These are phyloP conservation scores for Phaeomoniella chlamydospora DNA, from an alignment of 2,329 filamentous ascomycete species.

Conservation along the genomic window DNA sequence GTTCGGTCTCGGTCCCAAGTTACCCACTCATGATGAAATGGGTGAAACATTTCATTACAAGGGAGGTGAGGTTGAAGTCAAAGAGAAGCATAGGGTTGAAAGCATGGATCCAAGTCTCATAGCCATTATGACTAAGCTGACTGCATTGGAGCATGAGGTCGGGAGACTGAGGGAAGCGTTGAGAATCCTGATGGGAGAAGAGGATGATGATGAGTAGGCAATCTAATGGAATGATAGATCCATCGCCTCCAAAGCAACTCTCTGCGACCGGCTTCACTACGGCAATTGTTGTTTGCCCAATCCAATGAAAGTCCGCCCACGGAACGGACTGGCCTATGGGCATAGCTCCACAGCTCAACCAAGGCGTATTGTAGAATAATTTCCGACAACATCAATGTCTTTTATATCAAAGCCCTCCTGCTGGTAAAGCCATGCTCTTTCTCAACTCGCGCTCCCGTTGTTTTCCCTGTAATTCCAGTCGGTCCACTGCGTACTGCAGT, in stretches of 20 bases:
- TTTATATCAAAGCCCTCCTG: background rate
- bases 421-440: slow-evolving; percentile 49
- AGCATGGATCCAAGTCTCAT: slow-evolving; percentile 79
- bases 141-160: slow-evolving; percentile 60
- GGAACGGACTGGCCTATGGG: too few relatives aligned
- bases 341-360: too few relatives aligned
- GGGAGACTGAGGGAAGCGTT: slow-evolving; percentile 56
- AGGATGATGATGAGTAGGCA: slow-evolving; percentile 30
- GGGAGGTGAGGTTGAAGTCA: slow-evolving; percentile 58
- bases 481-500: slow-evolving; percentile 72
- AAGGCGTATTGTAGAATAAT: too few relatives aligned
- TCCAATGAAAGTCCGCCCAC: too few relatives aligned
- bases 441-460: slow-evolving; percentile 59
- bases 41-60: slow-evolving; percentile 58
- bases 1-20: slow-evolving; percentile 23
- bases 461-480: slow-evolving; percentile 71
- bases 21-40: slow-evolving; percentile 64
- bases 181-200: slow-evolving; percentile 61
- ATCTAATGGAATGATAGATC: slow-evolving; percentile 12
- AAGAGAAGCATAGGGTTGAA: slow-evolving; percentile 80
- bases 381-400: too few relatives aligned
- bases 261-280: too few relatives aligned
- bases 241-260: too few relatives aligned
- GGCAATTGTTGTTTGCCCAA: too few relatives aligned
- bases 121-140: slow-evolving; percentile 69